Conservation (phyloP, 306 rosid species). For the Prunus kanzakura region DNA sequence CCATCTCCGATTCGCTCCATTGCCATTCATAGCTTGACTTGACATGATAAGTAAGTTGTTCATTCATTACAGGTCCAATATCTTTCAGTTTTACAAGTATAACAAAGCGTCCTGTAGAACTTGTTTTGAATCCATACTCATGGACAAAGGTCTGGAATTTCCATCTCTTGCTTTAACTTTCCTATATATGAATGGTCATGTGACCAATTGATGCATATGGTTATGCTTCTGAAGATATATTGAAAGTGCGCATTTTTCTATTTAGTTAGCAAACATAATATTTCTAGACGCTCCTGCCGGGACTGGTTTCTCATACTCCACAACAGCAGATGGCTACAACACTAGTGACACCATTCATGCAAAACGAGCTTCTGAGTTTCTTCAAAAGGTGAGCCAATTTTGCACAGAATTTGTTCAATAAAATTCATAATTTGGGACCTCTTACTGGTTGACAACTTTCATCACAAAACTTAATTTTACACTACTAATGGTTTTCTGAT, state of each 20-base stretch:
- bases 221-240: too few relatives aligned
- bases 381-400: slow-evolving; percentile 11
- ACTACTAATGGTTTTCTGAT: too few relatives aligned
- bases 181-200: background rate
- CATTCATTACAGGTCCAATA: slow-evolving; percentile 23
- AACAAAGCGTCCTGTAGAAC: background rate
- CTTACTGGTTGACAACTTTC: too few relatives aligned
- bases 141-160: slow-evolving; percentile 29
- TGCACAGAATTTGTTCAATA: background rate
- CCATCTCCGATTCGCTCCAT: too few relatives aligned
- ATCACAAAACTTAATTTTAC: too few relatives aligned
- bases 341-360: slow-evolving; percentile 7
- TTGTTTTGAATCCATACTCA: slow-evolving; percentile 26
- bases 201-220: background rate
- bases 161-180: background rate
- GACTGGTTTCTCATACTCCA: slow-evolving; percentile 34
- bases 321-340: slow-evolving; percentile 4
- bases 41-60: background rate
- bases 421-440: too few relatives aligned
- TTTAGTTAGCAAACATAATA: slow-evolving; percentile 30
- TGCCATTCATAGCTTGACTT: too few relatives aligned
- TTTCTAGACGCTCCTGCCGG: slow-evolving; percentile 33
- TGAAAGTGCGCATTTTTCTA: background rate
- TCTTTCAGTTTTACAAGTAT: slow-evolving; percentile 17
- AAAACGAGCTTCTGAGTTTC: slow-evolving; percentile 4